Base-by-base conservation (phyloP, 2,329 filamentous ascomycete species). In the Ascochyta pisi region DNA sequence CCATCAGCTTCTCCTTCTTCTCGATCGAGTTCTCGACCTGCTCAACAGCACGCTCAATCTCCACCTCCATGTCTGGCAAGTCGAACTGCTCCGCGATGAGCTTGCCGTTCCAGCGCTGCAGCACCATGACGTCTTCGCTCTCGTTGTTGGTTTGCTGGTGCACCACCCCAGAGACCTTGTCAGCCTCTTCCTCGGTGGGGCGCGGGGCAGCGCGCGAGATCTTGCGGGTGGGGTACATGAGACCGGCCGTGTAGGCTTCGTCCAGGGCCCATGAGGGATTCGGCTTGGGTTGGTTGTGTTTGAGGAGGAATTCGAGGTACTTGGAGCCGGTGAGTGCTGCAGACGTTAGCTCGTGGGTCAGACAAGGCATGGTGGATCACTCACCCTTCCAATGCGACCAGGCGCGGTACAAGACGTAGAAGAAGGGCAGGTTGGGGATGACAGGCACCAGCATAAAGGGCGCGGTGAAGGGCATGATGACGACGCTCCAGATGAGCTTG, bases 391-490 rank as follows among this genome's bases (percentile, higher is more conserved):
- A 71, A 56, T 77, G 74, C 38, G 73, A 76, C 54, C 70, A 98
- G 24, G 92, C 89, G 62, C 95, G 86, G 79, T 96, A 99, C 16
- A 86, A 86, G 37, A 98, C 84, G 76, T 98, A 99, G 81, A 98
- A 98, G 81, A 98, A 98, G 16, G 95, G 95, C 12, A 99, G 81
- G 73, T 99, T 97, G 33, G 94, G 93, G 61, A 97, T 84, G 60
- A 98, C 73, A 41, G 95, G 95, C 39, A 99, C 80, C 42, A 97
- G 77, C 4, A 87, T 92, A 74, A 98, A 86, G 0, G 95, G 95
- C 1, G 87, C 84, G 45, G 89, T 89, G 48, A 97, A 83, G 22
- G 95, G 95, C 71, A 73, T 73, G 50, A 66, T 67, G 47, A 68
- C 42, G 48, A 72, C 80, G 70, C 91, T 96, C 86, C 89, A 95